These are phyloP conservation scores for Fusarium sambucinum DNA, from an alignment of 2,329 filamentous ascomycete genomes.

Conservation along the genomic window DNA sequence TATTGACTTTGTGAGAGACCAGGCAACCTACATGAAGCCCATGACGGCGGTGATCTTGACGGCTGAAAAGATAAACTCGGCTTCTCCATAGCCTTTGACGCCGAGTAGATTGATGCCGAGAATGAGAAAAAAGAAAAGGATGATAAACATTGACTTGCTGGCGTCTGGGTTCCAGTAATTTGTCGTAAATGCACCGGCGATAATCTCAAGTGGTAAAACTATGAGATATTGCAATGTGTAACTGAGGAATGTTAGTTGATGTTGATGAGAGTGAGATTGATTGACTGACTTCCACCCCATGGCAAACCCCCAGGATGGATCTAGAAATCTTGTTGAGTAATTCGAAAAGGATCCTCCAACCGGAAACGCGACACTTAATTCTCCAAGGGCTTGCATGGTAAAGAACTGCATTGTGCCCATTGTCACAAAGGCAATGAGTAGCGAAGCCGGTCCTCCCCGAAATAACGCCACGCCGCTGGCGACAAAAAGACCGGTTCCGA, in stretches of 20 bases:
- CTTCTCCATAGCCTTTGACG: conserved; percentile 88
- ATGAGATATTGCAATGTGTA: conserved; percentile 90
- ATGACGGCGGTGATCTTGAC: conserved; percentile 88
- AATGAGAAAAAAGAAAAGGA: conserved; percentile 82
- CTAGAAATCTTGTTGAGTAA: conserved; percentile 92
- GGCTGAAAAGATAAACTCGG: conserved; percentile 87
- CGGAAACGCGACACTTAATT: conserved; percentile 89
- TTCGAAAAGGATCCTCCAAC: conserved; percentile 92
- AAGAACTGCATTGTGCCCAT: conserved; percentile 91
- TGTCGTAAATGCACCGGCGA: conserved; percentile 86
- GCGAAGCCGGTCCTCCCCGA: conserved; percentile 78
- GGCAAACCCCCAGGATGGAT: conserved; percentile 93
- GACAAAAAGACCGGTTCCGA: conserved; percentile 88
- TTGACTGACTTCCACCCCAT: conserved; percentile 87
- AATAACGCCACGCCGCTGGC: conserved; percentile 80
- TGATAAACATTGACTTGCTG: conserved; percentile 80
- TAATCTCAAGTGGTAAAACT: conserved; percentile 85
- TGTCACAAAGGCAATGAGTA: conserved; percentile 79
- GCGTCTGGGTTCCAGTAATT: conserved; percentile 78
- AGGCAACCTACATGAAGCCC: conserved; percentile 79
- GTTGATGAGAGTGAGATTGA: background rate
- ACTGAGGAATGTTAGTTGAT: conserved; percentile 54
- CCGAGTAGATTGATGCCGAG: conserved; percentile 87
- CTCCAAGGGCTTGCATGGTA: conserved; percentile 89
- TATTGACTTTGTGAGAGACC: background rate